Evolutionary conservation across 441 rosid species (phyloP).

Genomic region (Gossypium davidsonii): DNA sequence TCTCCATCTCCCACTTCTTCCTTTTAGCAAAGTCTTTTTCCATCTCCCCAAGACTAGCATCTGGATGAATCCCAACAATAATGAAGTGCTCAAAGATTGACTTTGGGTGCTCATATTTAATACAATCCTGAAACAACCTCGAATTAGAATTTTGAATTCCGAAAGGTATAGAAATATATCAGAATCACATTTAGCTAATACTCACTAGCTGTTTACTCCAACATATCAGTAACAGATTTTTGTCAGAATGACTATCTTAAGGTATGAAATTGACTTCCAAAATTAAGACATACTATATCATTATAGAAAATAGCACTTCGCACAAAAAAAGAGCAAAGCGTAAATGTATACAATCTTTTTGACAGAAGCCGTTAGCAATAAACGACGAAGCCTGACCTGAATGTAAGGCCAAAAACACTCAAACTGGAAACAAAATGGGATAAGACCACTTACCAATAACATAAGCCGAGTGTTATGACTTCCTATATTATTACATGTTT

Average conservation of each 20-base stretch:
- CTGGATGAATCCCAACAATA: slow-evolving; percentile 83
- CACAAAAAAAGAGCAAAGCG: neutral
- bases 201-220: neutral
- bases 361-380: neutral
- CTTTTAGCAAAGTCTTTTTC: slow-evolving; percentile 81
- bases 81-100: slow-evolving; percentile 85
- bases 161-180: slow-evolving; percentile 1
- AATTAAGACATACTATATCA: neutral
- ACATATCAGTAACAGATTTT: neutral
- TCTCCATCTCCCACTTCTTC: slow-evolving; percentile 74
- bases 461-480: neutral
- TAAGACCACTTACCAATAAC: neutral
- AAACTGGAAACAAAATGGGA: neutral
- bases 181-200: neutral
- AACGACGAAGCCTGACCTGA: neutral
- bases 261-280: neutral
- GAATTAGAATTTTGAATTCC: slow-evolving; percentile 5
- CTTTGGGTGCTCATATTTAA: slow-evolving; percentile 66
- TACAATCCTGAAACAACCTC: slow-evolving; percentile 48
- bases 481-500: neutral
- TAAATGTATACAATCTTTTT: neutral
- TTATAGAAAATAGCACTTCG: neutral
- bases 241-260: neutral
- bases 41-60: slow-evolving; percentile 64
- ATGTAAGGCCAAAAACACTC: neutral